A percentile compares a stretch with the other conserved stretches of the same genome.
Conservation (phyloP, 805 yeast species). For the Schwanniomyces occidentalis region DNA sequence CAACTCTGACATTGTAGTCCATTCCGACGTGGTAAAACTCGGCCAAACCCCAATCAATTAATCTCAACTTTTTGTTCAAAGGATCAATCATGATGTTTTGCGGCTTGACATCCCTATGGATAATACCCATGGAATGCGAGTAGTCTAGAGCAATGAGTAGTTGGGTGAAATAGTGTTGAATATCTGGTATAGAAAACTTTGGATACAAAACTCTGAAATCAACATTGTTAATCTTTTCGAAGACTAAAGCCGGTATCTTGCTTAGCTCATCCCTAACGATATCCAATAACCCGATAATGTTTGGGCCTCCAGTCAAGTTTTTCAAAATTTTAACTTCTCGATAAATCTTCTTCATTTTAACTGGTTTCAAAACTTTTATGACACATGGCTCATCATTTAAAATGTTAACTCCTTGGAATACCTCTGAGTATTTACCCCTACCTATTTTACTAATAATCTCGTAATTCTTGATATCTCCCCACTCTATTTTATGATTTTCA, state of each 20-base stretch:
- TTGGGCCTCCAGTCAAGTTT: conserved; percentile 82
- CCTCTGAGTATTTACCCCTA: conserved; percentile 94
- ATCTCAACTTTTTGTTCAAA: conserved; percentile 61
- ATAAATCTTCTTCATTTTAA: conserved; percentile 86
- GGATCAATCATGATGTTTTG: conserved; percentile 96
- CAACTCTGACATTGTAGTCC: conserved; percentile 91
- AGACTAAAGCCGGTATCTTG: conserved; percentile 83
- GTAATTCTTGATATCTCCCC: conserved; percentile 51
- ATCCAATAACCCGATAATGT: conserved; percentile 74
- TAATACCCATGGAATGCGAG: conserved; percentile 92
- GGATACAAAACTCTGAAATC: conserved; percentile 84
- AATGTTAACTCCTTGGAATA: conserved; percentile 79
- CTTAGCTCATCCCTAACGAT: conserved; percentile 78
- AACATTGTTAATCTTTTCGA: conserved; percentile 79
- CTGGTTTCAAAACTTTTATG: conserved; percentile 89
- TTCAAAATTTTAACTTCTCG: conserved; percentile 87
- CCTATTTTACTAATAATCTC: conserved; percentile 86
- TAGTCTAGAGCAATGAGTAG: conserved; percentile 81
- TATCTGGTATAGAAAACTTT: conserved; percentile 69
- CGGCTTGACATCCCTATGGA: conserved; percentile 95
- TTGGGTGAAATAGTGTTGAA: conserved; percentile 81
- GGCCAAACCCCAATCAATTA: conserved; percentile 96
- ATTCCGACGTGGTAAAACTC: conserved; percentile 89
- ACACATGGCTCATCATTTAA: conserved; percentile 65
- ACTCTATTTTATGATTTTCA: conserved; percentile 52